Evolutionary conservation across 139 green algal genomes (phyloP), one percentile per base, ranked within the genome.

Genomic region (Choricystis sp.): DNA sequence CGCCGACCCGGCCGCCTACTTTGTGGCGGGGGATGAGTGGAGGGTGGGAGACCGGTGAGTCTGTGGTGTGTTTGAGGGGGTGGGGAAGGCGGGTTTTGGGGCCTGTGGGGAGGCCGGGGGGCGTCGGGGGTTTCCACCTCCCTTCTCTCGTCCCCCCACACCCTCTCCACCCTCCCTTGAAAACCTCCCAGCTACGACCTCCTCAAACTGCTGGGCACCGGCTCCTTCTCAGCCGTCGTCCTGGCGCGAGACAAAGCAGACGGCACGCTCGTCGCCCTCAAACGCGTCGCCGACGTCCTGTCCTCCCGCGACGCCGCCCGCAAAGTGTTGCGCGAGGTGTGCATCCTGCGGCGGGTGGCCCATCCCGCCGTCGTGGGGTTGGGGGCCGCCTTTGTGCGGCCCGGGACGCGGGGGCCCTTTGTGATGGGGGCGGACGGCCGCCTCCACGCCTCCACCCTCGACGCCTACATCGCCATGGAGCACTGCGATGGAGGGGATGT

Each of bases 381-480:
- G 75, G 48, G 40, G 9, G 40, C 9, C 40, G 40, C 40, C 40
- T 16, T 52, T 16, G 40, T 52, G 9, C 40, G 40, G 9, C 40
- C 40, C 9, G 40, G 9, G 40, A 21, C 40, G 9, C 40, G 40
- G 9, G 40, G 40, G 40, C 40, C 40, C 9, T 52, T 9, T 16
- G 9, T 9, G 40, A 9, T 52, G 40, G 81, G n/a, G n/a, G 81
- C 81, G 19, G 21, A 70, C n/a, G 40, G 40, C 40, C 2, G 68
- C 68, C 57, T 76, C 78, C 26, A 59, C 78, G 64, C 76, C 61
- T 72, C 68, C 23, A 82, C 63, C 29, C 67, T 92, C 2, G 89
- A 96, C 69, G 59, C 89, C 25, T 96, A 96, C 80, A 74, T 95
- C 19, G 79, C 77, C 1, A 76, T 86, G 60, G 89, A 96, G 75